These are phyloP conservation scores for Mycena capillaripes DNA, from an alignment of 768 basidiomycete species.

Conservation along the genomic window DNA sequence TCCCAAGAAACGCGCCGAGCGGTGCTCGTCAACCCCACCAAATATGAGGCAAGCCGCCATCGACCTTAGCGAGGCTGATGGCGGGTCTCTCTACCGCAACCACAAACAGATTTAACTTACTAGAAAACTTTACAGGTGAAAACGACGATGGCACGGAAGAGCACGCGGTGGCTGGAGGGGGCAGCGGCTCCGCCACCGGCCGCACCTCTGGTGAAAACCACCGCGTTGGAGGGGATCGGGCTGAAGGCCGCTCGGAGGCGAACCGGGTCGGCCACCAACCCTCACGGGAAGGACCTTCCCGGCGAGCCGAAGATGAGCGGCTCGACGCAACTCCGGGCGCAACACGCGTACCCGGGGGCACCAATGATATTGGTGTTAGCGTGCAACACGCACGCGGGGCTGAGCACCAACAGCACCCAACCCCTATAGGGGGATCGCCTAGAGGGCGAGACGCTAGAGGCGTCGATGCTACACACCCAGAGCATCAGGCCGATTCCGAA, in stretches of 20 bases:
- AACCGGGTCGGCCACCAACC: constrained; percentile 14
- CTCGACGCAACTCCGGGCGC: too few relatives aligned
- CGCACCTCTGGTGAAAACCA: not conserved
- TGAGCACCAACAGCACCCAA: too few relatives aligned
- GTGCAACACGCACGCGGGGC: constrained; percentile 6
- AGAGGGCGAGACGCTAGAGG: constrained; percentile 15
- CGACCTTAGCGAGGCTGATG: constrained; percentile 11
- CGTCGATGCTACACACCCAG: not conserved
- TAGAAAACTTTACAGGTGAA: constrained; percentile 9
- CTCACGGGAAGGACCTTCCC: not conserved
- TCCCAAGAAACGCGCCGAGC: too few relatives aligned
- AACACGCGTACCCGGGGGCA: constrained; percentile 13
- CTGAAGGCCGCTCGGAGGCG: constrained; percentile 5
- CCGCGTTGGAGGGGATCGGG: constrained; percentile 16
- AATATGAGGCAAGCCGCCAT: not conserved
- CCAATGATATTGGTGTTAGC: not conserved
- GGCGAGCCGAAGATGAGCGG: constrained; percentile 13
- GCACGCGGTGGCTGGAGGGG: not conserved
- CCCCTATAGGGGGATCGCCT: constrained; percentile 11
- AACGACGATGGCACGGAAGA: not conserved
- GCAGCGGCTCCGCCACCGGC: constrained; percentile 15
- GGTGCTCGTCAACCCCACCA: too few relatives aligned
- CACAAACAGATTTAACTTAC: not conserved
- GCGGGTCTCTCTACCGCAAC: constrained; percentile 2
- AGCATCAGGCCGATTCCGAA: not conserved